Conservation (phyloP, 177 flowering plant genomes). For the Tripterygium wilfordii region DNA sequence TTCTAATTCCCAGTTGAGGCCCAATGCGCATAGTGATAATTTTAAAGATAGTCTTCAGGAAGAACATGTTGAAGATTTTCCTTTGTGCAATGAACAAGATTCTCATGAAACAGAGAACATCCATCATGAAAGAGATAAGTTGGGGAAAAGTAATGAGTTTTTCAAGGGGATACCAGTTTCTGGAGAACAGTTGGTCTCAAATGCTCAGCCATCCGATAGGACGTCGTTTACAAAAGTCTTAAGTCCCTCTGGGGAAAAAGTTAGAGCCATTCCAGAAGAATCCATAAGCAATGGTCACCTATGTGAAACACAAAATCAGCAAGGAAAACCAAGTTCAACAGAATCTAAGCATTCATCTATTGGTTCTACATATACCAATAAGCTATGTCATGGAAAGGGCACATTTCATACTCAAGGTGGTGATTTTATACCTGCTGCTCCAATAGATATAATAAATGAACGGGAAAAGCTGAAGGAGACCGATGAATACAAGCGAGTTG, state of each 20-base stretch:
- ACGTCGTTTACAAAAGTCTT: neutral
- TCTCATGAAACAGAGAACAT: constrained; percentile 2
- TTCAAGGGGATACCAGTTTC: too few species aligned
- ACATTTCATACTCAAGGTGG: constrained; percentile 6
- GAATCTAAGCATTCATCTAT: neutral
- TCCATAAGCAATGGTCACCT: neutral
- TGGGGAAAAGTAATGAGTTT: constrained; percentile 2
- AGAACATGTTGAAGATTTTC: constrained; percentile 3
- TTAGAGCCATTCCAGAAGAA: too few species aligned
- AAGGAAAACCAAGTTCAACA: neutral
- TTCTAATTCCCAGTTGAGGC: neutral
- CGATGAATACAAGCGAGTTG: constrained; percentile 62
- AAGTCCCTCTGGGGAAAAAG: too few species aligned
- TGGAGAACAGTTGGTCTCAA: too few species aligned
- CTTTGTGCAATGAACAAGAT: neutral
- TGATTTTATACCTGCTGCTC: constrained; percentile 1
- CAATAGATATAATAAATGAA: constrained; percentile 24
- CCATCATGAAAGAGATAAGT: constrained; percentile 1
- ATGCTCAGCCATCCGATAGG: too few species aligned
- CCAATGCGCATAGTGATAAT: neutral
- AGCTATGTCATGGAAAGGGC: neutral
- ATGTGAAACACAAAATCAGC: constrained; percentile 3
- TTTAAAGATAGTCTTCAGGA: constrained; percentile 4
- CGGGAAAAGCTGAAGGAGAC: constrained; percentile 82
- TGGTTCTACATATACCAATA: neutral